Base-by-base conservation (phyloP, 2,329 filamentous ascomycete species). In the Huntiella omanensis region DNA sequence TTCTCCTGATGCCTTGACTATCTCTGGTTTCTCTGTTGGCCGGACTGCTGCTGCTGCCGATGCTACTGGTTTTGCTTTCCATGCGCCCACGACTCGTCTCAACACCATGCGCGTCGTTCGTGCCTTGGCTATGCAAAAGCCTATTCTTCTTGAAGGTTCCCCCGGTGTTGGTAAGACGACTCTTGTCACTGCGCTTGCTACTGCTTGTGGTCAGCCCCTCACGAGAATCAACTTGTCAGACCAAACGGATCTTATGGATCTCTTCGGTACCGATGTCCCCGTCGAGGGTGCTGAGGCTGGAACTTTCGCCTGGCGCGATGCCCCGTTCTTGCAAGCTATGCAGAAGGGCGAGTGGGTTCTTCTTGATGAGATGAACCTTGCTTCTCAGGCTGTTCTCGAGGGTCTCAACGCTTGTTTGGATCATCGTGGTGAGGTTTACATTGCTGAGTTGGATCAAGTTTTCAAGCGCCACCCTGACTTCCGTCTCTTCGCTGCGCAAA, bases 101-200 rank as follows among this genome's bases (percentile, higher is more conserved):
- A 99, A 98, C 57, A 81, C 82, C 1, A 88, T 96, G 76, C 75
- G 91, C 58, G 80, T 98, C 32, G 73, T 92, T 47, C 78, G 91
- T 51, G 92, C 88, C 11, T 66, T 98, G 50, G 86, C 93, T 56
- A 75, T 94, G 46, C 70, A 76, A 45, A 95, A 95, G 58, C 88
- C 91, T 2, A 88, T 98, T 46, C 69, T 98, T 5, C 72, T 99
- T 2, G 91, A 99, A 64, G 91, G 92, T 33, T 95, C 83, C 54
- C 91, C 91, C n/a, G 91, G 91, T 58, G 91, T 99, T 16, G 91
- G 91, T 47, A 99, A 98, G 65, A 99, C 91, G 0, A 93, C 88
- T 1, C 70, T 99, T 11, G 77, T 99, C 16, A 80, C 81, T 40
- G 87, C 91, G 1, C 67, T 98, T 40, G 83, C 92, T 1, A 73